Evolutionary conservation across 2,329 filamentous ascomycete species (phyloP), one percentile per base, ranked within the genome.

Genomic region (Stylonectria norvegica): DNA sequence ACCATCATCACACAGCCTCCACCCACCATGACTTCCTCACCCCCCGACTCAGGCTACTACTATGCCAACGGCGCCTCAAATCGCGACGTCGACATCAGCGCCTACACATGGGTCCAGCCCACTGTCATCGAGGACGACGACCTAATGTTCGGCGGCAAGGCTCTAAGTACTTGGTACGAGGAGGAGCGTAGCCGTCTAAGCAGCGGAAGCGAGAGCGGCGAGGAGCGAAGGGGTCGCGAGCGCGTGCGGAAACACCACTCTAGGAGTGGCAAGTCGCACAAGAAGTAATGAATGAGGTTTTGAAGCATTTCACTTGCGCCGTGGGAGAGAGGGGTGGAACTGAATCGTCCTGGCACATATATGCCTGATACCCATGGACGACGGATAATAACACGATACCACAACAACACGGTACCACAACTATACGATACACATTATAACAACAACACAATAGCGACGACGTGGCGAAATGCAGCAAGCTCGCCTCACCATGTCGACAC

Each of bases 101-200:
- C 61, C 29, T 59, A 64, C 43, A 46, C 61, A 32, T 79, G 75
- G 76, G 69, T 76, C 47, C 67, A 72, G 38, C 70, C 73, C 22
- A 79, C 73, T 34, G 65, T 76, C 45, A 81, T 81, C 52, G 76
- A 81, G 40, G 77, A 81, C 55, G 76, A 79, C 41, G 77, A 81
- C 48, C 65, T 81, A 25, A 79, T 71, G 58, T 81, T 80, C 51
- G 75, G 76, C 40, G 77, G 77, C 52, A 81, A 80, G 69, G 68
- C 75, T 27, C 60, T 81, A 29, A 76, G 75, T 58, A 64, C 70
- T 12, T 79, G 76, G 76, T 78, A 81, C 58, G 77, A 81, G 61
- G 77, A 81, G 63, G 75, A 78, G 47, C 67, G 73, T 29, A 62
- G 68, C 35, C 63, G 68, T 14, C 57, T 69, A 36, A 71, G 66